Evolutionary conservation across 352 stramenopile genomes (phyloP).

Genomic region (Phytophthora meadii): DNA sequence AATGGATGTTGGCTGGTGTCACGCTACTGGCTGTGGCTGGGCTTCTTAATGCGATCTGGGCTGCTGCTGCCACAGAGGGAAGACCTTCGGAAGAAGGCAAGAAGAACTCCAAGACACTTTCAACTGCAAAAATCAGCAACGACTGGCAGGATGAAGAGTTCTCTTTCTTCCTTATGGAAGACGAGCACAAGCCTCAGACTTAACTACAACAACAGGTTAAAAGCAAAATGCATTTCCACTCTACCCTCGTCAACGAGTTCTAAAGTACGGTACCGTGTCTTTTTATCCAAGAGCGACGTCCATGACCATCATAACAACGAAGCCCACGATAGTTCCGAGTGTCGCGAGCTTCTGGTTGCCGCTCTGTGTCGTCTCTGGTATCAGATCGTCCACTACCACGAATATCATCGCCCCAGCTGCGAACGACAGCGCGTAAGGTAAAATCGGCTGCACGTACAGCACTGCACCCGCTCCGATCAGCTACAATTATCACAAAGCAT

Average conservation of each 20-base stretch:
- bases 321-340: conserved; percentile 87
- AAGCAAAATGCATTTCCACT: conserved; percentile 28
- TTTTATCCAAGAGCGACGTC: conserved; percentile 82
- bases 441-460: conserved; percentile 86
- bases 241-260: conserved; percentile 2
- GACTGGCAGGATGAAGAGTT: conserved; percentile 45
- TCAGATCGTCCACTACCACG: conserved; percentile 92
- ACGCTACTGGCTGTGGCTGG: conserved; percentile 53
- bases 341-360: conserved; percentile 90
- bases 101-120: conserved; percentile 1
- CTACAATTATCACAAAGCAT: conserved; percentile 39
- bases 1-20: conserved; percentile 50
- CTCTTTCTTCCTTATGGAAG: conserved; percentile 64
- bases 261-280: conserved; percentile 21
- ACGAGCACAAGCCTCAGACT: conserved; percentile 15
- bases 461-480: conserved; percentile 85
- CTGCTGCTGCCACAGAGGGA: conserved; percentile 33
- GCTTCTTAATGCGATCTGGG: conserved; percentile 64
- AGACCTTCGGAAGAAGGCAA: conserved; percentile 5
- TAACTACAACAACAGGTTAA: conserved; percentile 20
- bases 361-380: conserved; percentile 89
- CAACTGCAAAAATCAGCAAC: conserved; percentile 1
- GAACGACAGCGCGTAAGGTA: conserved; percentile 92
- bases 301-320: conserved; percentile 94
- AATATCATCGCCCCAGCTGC: conserved; percentile 93